Conservation (phyloP, 768 basidiomycete genomes). For the Pleurotus sapidus region DNA sequence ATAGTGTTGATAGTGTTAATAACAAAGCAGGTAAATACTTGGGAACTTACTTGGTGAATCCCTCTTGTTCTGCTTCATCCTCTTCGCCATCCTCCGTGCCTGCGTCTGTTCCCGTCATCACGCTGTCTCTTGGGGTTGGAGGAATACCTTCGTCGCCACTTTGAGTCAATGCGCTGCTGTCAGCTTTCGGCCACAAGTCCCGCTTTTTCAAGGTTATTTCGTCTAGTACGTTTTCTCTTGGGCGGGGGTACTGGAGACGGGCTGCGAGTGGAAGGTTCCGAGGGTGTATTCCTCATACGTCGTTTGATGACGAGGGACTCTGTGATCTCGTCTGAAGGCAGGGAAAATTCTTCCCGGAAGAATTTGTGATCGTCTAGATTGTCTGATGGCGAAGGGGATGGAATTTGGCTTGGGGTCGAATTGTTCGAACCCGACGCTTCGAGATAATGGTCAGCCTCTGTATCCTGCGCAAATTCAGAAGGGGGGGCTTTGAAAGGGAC, state of each 20-base stretch:
- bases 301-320: conserved; percentile 61
- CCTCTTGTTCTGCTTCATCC: conserved; percentile 54
- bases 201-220: conserved; percentile 60
- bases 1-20: neutral
- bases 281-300: conserved; percentile 62
- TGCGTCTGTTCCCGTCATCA: conserved; percentile 67
- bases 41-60: conserved; percentile 52
- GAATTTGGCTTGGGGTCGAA: conserved; percentile 47
- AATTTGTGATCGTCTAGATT: conserved; percentile 69
- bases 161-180: conserved; percentile 81
- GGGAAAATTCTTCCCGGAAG: conserved; percentile 67
- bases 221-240: conserved; percentile 24
- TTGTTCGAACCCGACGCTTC: conserved; percentile 39
- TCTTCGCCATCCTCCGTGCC: conserved; percentile 72
- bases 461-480: conserved; percentile 9
- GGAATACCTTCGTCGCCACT: conserved; percentile 69
- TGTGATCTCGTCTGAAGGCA: conserved; percentile 58
- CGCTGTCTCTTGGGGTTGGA: conserved; percentile 63
- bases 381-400: conserved; percentile 67
- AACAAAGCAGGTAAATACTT: neutral
- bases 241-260: conserved; percentile 23
- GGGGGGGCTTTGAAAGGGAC: neutral
- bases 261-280: conserved; percentile 59
- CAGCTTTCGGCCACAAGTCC: conserved; percentile 80
- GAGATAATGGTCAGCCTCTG: conserved; percentile 43